These are phyloP conservation scores for Schwanniomyces vanrijiae DNA, from an alignment of 805 yeast species.

Conservation along the genomic window DNA sequence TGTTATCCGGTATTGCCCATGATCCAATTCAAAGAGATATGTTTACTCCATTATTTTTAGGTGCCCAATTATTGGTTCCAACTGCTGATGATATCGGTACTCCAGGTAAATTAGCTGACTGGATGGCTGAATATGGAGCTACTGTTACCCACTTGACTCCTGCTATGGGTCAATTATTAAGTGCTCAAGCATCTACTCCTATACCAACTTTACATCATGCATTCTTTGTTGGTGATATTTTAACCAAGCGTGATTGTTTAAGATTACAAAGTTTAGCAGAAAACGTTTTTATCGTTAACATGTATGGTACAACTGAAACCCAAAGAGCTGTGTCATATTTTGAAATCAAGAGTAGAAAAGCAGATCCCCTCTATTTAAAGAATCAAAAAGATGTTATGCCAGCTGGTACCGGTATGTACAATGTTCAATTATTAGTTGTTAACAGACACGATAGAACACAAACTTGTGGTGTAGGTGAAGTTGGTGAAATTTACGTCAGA, in stretches of 20 bases:
- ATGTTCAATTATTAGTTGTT: constrained; percentile 91
- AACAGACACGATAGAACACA: constrained; percentile 86
- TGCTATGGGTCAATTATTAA: constrained; percentile 96
- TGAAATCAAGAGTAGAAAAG: constrained; percentile 73
- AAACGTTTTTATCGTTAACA: constrained; percentile 87
- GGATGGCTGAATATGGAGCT: constrained; percentile 92
- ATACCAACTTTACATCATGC: constrained; percentile 91
- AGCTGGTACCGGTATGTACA: constrained; percentile 96
- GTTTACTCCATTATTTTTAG: constrained; percentile 95
- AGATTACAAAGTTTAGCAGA: constrained; percentile 89
- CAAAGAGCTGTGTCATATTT: constrained; percentile 96
- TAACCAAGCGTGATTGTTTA: constrained; percentile 95
- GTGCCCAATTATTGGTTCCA: constrained; percentile 91
- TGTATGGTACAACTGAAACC: constrained; percentile 99
- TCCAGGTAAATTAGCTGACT: constrained; percentile 94
- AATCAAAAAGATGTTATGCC: constrained; percentile 94
- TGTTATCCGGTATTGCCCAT: constrained; percentile 98
- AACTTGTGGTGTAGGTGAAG: constrained; percentile 97
- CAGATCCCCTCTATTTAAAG: constrained; percentile 72
- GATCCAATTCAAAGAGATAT: constrained; percentile 99
- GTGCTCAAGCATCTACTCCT: constrained; percentile 91
- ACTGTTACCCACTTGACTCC: constrained; percentile 98
- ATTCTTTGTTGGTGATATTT: constrained; percentile 95
- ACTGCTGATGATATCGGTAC: constrained; percentile 98
- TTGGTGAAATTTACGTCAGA: constrained; percentile 97